These are phyloP conservation scores for Zanthoxylum bungeanum DNA, from an alignment of 345 rosid species.

Conservation along the genomic window DNA sequence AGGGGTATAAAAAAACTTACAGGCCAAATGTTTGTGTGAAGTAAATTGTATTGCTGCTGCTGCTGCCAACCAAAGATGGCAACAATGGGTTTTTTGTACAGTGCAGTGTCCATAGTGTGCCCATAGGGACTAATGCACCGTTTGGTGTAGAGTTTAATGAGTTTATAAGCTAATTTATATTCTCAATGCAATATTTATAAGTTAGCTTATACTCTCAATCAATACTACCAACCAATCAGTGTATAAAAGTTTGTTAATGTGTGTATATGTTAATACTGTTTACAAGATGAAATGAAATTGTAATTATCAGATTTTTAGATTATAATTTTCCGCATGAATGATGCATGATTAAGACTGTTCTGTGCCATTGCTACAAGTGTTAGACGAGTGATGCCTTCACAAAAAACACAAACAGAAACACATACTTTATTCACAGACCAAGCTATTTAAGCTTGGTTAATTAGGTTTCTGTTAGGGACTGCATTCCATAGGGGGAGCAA, in stretches of 20 bases:
- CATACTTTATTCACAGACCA: background rate
- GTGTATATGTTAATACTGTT: slow-evolving; percentile 15
- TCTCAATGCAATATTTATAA: too few species aligned
- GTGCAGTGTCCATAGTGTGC: slow-evolving; percentile 22
- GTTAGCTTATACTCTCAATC: too few species aligned
- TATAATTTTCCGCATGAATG: too few species aligned
- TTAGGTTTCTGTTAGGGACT: too few species aligned
- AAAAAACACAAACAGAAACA: background rate
- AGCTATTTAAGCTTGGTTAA: background rate
- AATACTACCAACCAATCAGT: too few species aligned
- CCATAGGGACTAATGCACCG: background rate
- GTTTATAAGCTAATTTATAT: too few species aligned
- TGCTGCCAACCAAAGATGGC: slow-evolving; percentile 17
- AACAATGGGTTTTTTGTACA: slow-evolving; percentile 28
- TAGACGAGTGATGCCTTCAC: background rate
- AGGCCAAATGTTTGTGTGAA: slow-evolving; percentile 7
- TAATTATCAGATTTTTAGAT: background rate
- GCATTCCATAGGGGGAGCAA: too few species aligned
- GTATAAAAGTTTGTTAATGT: background rate
- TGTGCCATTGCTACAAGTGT: background rate
- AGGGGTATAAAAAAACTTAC: background rate
- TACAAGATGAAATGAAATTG: slow-evolving; percentile 6
- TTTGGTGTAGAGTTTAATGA: too few species aligned
- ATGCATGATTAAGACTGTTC: background rate
- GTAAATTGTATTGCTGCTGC: slow-evolving; percentile 8